Evolutionary conservation across 306 rosid species (phyloP), one percentile per base, ranked within the genome.

Genomic region (Sicyos baderoa): DNA sequence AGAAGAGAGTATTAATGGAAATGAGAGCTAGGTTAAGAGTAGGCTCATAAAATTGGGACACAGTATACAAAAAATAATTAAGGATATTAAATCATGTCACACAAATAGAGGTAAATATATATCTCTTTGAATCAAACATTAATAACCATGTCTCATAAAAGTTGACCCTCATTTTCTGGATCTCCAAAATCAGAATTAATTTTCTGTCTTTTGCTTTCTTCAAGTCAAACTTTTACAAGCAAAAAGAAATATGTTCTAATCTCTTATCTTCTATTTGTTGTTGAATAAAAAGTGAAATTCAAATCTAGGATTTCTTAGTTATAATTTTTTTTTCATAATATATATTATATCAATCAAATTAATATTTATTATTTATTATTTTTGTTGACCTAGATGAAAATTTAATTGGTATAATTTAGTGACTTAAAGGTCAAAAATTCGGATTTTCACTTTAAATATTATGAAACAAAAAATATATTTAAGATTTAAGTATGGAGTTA

Each of bases 131-230:
- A 35, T 18, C 51, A 17, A 17, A 40, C 23, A 40, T 63, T 63
- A 63, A 17, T 17, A 62, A 63, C 44, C 32, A 18, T 63, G 52
- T 63, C 62, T 12, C 1, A 5, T 5, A 17, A 63, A 37, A 3
- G 50, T 40, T 63, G 69, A 63, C 69, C 69, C 69, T 63, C 29
- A 18, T 17, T 63, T 63, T 63, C 69, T 40, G 69, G 69, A 63
- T 63, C 69, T 63, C 32, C 52, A 29, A 37, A 63, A 32, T 32
- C 48, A 19, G 17, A 63, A 63, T 37, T 63, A 35, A 63, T 63
- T 63, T 61, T 42, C 69, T 63, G 69, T 63, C 69, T 63, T 63
- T 40, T 40, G 2, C 51, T 4, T 18, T 40, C 17, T 1, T 63
- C 1, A n/a, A 63, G 69, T 63, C 69, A 40, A 40, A 50, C 40